phyloP scores from a whole-genome alignment of 1,139 yeast species.

The Taphrina confusa region DNA sequence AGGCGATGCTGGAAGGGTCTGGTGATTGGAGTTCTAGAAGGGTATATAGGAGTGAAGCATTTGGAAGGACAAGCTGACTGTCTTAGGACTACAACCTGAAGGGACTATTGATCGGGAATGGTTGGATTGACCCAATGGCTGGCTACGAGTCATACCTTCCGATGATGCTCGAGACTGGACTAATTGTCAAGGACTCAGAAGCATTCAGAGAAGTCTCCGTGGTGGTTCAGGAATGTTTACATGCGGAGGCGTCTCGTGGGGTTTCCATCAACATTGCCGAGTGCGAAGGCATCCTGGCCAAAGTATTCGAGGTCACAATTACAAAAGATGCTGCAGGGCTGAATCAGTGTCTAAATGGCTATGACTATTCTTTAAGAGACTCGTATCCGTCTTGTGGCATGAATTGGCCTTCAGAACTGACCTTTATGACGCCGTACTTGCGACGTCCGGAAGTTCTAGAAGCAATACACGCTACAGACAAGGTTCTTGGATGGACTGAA shows the following conservation, averaged over 20 bases:
- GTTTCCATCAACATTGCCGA: conserved; percentile 42
- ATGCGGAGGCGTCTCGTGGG: conserved; percentile 44
- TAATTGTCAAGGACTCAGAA: conserved; percentile 50
- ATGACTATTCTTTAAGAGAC: conserved; percentile 72
- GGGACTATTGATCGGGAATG: conserved; percentile 86
- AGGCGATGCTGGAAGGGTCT: conserved; percentile 53
- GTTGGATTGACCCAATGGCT: conserved; percentile 89
- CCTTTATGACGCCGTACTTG: conserved; percentile 62
- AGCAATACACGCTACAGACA: conserved; percentile 51
- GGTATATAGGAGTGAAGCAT: too few species aligned
- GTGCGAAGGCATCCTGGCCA: conserved; percentile 45
- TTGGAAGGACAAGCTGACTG: too few species aligned
- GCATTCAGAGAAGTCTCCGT: conserved; percentile 45
- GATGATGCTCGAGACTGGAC: conserved; percentile 60
- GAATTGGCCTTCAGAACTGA: conserved; percentile 88
- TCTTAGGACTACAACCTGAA: conserved; percentile 53
- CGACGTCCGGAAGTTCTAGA: conserved; percentile 57
- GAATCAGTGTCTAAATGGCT: conserved; percentile 72
- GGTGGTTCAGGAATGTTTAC: conserved; percentile 44
- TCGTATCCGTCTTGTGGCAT: conserved; percentile 83
- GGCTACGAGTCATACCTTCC: conserved; percentile 85
- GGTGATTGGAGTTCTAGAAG: not conserved
- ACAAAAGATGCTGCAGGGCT: conserved; percentile 42
- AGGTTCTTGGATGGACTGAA: conserved; percentile 65
- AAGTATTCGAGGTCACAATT: conserved; percentile 39